phyloP scores from a whole-genome alignment of 805 yeast genomes.

The Ogataea populi-albae region DNA sequence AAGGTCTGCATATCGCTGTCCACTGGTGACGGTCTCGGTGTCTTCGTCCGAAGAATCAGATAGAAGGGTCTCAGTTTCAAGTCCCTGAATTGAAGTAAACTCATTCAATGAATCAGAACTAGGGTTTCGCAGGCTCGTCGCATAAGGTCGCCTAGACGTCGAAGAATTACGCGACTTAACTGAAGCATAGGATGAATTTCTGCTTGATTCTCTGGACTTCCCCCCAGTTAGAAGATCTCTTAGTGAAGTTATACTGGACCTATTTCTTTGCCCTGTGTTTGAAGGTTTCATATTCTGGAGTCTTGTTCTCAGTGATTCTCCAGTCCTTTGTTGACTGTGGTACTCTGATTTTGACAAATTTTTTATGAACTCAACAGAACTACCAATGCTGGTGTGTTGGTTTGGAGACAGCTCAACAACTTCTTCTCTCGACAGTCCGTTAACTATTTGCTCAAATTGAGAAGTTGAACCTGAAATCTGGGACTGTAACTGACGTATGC shows the following conservation, averaged over 20 bases:
- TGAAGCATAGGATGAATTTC: slow-evolving; percentile 20
- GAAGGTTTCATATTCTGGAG: slow-evolving; percentile 17
- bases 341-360: slow-evolving; percentile 35
- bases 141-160: slow-evolving; percentile 7
- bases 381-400: slow-evolving; percentile 29
- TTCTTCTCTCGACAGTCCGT: slow-evolving; percentile 32
- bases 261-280: slow-evolving; percentile 22
- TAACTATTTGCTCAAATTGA: slow-evolving; percentile 27
- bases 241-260: slow-evolving; percentile 35
- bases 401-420: slow-evolving; percentile 33
- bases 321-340: slow-evolving; percentile 23
- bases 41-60: slow-evolving; percentile 13
- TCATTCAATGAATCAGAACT: slow-evolving; percentile 27
- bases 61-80: slow-evolving; percentile 8
- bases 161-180: slow-evolving; percentile 18
- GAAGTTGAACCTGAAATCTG: slow-evolving; percentile 11
- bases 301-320: slow-evolving; percentile 22
- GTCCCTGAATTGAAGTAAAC: slow-evolving; percentile 11
- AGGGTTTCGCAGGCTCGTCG: slow-evolving; percentile 6
- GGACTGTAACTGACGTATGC: slow-evolving; percentile 14
- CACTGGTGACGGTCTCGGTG: too few relatives aligned
- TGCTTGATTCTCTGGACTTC: slow-evolving; percentile 23
- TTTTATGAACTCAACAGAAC: slow-evolving; percentile 39
- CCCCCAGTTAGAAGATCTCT: slow-evolving; percentile 37
- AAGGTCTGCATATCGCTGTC: too few relatives aligned